Evolutionary conservation across 139 green algal species (phyloP), one percentile per base, ranked within the genome.

Genomic region (Tetradesmus lagerheimii): DNA sequence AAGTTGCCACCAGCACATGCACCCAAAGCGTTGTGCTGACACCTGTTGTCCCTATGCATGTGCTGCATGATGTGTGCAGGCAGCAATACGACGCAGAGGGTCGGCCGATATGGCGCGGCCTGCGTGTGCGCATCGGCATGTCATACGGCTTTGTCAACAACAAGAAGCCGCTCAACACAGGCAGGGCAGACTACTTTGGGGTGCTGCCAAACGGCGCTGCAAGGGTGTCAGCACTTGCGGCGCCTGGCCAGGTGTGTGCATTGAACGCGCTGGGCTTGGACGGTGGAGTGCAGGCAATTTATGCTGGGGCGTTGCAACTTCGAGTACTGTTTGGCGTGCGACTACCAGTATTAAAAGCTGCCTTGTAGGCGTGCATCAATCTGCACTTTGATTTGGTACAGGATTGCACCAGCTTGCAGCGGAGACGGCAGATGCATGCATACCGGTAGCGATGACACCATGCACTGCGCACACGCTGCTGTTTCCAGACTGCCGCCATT

Each of bases 121-220:
- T 98, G 79, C 90, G 94, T 2, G 93, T 98, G 78, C 92, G 93
- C n/a, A 93, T 98, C 50, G 96, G 96, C 80, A 95, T 97, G 86
- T 92, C 94, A 1, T 97, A 89, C 67, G 96, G 96, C 31, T 53
- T 81, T 47, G 80, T 79, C 34, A 80, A 41, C 80, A 91, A 45
- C 80, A 92, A 92, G 81, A 86, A 89, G 82, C 89, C 89, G 29
- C 77, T 89, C 47, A 80, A 71, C 45, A 64, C 92, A 94, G 95
- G 95, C 3, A 92, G 96, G 1, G 96, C 96, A 12, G 96, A 98
- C 91, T 98, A 98, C 92, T 98, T 96, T 90, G 96, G 96, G 4
- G 92, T 91, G 31, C 88, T 98, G 87, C 91, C 96, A 43, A 98
- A 98, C 89, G 90, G 94, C 45, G 96, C 96, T 6, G 96, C 96